These are phyloP conservation scores for Aspergillus quadrilineatus DNA, from an alignment of 2,329 filamentous ascomycete species.

Conservation along the genomic window DNA sequence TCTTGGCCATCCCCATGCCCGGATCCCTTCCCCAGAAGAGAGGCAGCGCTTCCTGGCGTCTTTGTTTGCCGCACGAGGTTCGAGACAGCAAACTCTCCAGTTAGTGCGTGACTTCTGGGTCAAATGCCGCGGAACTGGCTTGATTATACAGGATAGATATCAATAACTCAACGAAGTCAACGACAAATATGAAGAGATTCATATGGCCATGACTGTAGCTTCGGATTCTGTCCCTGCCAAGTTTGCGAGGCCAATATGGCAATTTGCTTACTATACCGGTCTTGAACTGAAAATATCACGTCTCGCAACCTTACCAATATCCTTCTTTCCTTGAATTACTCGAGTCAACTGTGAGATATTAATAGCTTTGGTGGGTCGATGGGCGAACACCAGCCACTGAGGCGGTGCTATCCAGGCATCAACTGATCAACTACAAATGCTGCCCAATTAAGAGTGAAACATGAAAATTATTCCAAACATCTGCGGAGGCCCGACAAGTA, in stretches of 20 bases:
- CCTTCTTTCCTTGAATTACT: not conserved
- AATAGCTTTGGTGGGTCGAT: conserved; percentile 14
- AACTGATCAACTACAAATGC: conserved; percentile 8
- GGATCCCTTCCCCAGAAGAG: conserved; percentile 33
- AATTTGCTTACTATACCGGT: not conserved
- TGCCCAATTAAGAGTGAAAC: not conserved
- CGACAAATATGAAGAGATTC: not conserved
- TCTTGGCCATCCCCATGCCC: conserved; percentile 20
- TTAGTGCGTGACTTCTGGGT: conserved; percentile 46
- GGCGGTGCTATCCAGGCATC: conserved; percentile 24
- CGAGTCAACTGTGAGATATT: not conserved
- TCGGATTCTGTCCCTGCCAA: not conserved
- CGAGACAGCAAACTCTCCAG: conserved; percentile 37
- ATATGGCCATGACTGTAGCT: not conserved
- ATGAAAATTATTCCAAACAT: not conserved
- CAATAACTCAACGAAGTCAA: conserved; percentile 8
- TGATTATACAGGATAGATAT: conserved; percentile 37
- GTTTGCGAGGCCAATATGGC: not conserved
- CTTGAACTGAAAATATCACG: not conserved
- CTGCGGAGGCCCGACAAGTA: not conserved
- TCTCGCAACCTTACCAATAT: not conserved
- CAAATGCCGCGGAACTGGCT: conserved; percentile 43
- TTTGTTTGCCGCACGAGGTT: conserved; percentile 40
- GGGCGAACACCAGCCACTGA: conserved; percentile 21
- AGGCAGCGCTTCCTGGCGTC: conserved; percentile 44